Base-by-base conservation (phyloP, 1,139 yeast species). In the Kodamaea ohmeri region DNA sequence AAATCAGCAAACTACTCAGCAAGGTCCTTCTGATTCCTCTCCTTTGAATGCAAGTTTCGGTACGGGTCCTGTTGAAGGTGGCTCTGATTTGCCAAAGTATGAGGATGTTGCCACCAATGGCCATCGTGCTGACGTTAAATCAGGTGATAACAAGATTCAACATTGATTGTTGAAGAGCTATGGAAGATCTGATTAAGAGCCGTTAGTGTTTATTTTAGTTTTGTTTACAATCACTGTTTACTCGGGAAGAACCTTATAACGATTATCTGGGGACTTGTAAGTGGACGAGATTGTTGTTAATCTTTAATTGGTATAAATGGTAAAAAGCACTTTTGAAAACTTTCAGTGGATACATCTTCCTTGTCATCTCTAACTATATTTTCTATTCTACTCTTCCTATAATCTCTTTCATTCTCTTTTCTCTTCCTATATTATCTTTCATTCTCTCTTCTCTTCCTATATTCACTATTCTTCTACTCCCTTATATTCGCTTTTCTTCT, bases 81-180 rank as follows among this genome's bases (percentile, higher is more conserved):
- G 28, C 3, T 27, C 34, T 32, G 51, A 41, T 2, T 64, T 61
- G 35, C 69, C 69, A 3, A 43, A 53, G 3, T 63, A 63, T 39
- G 60, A 57, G 22, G 67, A 58, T 11, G 46, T 56, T 20, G 57
- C 46, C 4, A 40, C 32, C 34, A 52, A 47, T 28, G 41, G 39
- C 17, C 35, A 25, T 24, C 36, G 32, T 37, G 40, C 36, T 21
- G 48, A 41, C 8, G 21, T 40, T 42, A 6, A 35, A 38, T 31
- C 36, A 20, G 47, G 48, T 2, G 66, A 61, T 40, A 46, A 60
- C 48, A 67, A 67, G 46, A 61, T 66, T n/a, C 72, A 67, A 48
- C 49, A 33, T 16, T 33, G 26, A 20, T 4, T 14, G 21, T 4
- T 4, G 12, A 5, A 9, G 9, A 25, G 28, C n/a, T n/a, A n/a